Conservation (phyloP, 1,284 basidiomycete genomes). For the Tilletia walkeri region DNA sequence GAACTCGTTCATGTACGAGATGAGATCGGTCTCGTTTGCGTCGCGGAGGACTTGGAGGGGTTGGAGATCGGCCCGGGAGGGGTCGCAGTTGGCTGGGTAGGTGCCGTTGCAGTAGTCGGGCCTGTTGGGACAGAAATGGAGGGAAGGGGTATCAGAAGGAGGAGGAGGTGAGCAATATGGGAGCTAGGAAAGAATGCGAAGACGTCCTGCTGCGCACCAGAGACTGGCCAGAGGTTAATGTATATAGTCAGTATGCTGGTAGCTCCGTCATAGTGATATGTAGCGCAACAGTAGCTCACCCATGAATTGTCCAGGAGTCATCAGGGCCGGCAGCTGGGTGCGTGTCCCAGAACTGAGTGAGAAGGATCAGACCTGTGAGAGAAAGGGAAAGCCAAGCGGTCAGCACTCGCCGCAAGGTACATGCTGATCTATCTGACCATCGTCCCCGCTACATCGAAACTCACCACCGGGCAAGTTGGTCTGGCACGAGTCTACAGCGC, state of each 20-base stretch:
- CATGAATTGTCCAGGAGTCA: slow-evolving; percentile 39
- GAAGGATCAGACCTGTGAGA: slow-evolving; percentile 26
- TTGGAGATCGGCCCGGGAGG: slow-evolving; percentile 26
- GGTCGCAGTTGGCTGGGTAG: slow-evolving; percentile 33
- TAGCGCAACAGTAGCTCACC: slow-evolving; percentile 3
- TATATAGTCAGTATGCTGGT: background rate
- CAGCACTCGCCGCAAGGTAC: background rate
- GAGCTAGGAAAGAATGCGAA: background rate
- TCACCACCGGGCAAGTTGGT: slow-evolving; percentile 35
- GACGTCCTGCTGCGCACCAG: background rate
- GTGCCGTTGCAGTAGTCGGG: slow-evolving; percentile 36
- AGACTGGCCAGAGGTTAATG: background rate
- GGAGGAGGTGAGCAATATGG: too few relatives aligned
- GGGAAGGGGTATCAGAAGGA: background rate
- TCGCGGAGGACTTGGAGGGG: slow-evolving; percentile 26
- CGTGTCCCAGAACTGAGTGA: slow-evolving; percentile 42
- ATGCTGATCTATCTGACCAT: too few relatives aligned
- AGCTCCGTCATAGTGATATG: background rate
- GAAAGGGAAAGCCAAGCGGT: background rate
- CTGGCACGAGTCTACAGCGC: slow-evolving; percentile 27
- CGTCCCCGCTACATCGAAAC: background rate
- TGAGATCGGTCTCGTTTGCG: slow-evolving; percentile 19
- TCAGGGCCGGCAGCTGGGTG: slow-evolving; percentile 34
- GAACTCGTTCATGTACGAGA: slow-evolving; percentile 40
- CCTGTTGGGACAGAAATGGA: slow-evolving; percentile 21